Conservation (phyloP, 2,329 filamentous ascomycete genomes). For the Incumbomyces lentus region DNA sequence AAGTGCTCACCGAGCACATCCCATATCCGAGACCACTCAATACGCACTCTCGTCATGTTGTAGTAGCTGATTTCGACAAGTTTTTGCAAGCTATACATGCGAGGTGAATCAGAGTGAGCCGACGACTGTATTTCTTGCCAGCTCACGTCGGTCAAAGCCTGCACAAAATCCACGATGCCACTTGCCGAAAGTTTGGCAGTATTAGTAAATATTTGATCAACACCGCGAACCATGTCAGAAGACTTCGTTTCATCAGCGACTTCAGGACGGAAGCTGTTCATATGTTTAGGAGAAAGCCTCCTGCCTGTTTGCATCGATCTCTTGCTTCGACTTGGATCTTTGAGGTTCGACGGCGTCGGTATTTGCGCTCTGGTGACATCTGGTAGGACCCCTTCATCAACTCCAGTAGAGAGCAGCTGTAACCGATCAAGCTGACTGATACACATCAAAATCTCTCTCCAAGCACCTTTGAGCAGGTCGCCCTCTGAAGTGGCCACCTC, state of each 20-base stretch:
- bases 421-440: conserved; percentile 92
- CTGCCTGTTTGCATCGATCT: conserved; percentile 54
- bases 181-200: conserved; percentile 88
- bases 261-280: conserved; percentile 55
- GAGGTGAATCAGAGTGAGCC: conserved; percentile 85
- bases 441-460: conserved; percentile 90
- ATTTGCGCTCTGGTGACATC: conserved; percentile 81
- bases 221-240: conserved; percentile 81
- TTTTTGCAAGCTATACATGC: conserved; percentile 96
- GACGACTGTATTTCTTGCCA: conserved; percentile 99
- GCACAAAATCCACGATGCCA: conserved; percentile 90
- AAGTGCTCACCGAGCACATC: conserved; percentile 96
- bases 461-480: conserved; percentile 77
- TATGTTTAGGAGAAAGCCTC: conserved; percentile 36
- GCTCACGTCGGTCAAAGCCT: conserved; percentile 85
- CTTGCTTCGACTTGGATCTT: conserved; percentile 47
- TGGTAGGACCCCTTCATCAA: conserved; percentile 83
- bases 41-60: conserved; percentile 97
- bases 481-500: conserved; percentile 91
- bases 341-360: conserved; percentile 44
- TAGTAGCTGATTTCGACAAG: conserved; percentile 98
- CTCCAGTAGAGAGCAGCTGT: conserved; percentile 86
- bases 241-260: conserved; percentile 88
- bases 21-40: conserved; percentile 98
- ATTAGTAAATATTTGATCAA: conserved; percentile 94